Evolutionary conservation across 352 stramenopile genomes (phyloP).

Genomic region (Phytophthora boehmeriae): DNA sequence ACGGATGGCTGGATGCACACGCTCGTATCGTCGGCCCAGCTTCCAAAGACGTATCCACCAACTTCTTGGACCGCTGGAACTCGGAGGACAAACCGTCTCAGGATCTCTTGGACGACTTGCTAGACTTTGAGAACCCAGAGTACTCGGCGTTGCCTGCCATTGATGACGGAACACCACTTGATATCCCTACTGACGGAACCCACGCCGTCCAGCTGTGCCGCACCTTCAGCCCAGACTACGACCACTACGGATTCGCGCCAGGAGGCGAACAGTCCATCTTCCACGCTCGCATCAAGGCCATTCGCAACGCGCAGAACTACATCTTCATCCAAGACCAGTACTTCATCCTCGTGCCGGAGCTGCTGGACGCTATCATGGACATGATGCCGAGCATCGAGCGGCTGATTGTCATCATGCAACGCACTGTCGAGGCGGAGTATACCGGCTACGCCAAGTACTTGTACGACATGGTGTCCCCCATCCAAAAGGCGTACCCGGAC

Average conservation of each 20-base stretch:
- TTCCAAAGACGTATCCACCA: slow-evolving; percentile 49
- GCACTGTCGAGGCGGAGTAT: slow-evolving; percentile 22
- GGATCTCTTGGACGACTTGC: slow-evolving; percentile 34
- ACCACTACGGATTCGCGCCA: slow-evolving; percentile 57
- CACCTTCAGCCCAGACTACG: slow-evolving; percentile 56
- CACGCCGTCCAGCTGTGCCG: slow-evolving; percentile 55
- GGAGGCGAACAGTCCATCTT: slow-evolving; percentile 60
- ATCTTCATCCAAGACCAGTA: slow-evolving; percentile 73
- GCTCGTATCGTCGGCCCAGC: slow-evolving; percentile 42
- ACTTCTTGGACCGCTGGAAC: slow-evolving; percentile 64
- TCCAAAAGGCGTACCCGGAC: slow-evolving; percentile 35
- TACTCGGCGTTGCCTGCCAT: slow-evolving; percentile 19
- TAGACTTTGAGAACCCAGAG: slow-evolving; percentile 46
- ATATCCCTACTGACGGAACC: slow-evolving; percentile 12
- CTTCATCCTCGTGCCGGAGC: slow-evolving; percentile 59
- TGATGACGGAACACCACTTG: slow-evolving; percentile 13
- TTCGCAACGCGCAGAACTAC: slow-evolving; percentile 51
- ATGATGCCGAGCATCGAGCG: slow-evolving; percentile 42
- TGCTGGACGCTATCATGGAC: slow-evolving; percentile 42
- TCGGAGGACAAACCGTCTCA: slow-evolving; percentile 26
- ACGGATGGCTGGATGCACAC: slow-evolving; percentile 61
- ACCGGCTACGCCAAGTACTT: slow-evolving; percentile 51
- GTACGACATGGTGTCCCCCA: slow-evolving; percentile 46
- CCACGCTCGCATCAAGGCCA: slow-evolving; percentile 51
- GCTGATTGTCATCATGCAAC: slow-evolving; percentile 53